A percentile compares a stretch with the other conserved stretches of the same genome.
These are phyloP conservation scores for Annulohypoxylon maeteangense DNA, from an alignment of 495 filamentous ascomycete species.

Conservation along the genomic window DNA sequence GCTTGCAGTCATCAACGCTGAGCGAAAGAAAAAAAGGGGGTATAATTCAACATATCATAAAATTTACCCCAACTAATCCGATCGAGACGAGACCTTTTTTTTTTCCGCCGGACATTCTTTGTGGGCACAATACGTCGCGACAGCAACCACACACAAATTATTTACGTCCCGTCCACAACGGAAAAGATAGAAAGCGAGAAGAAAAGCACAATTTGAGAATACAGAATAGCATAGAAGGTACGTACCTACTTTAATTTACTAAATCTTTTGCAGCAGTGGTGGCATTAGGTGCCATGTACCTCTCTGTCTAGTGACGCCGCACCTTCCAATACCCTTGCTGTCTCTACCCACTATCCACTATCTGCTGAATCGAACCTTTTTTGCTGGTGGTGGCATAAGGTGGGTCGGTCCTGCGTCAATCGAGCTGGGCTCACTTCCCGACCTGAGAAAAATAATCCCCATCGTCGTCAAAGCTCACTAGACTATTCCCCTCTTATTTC, in stretches of 20 bases:
- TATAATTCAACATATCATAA: constrained; percentile 36
- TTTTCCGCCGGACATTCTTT: constrained; percentile 31
- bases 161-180: constrained; percentile 5
- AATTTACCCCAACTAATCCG: constrained; percentile 47
- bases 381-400: constrained; percentile 21
- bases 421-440: constrained; percentile 24
- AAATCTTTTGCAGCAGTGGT: background rate
- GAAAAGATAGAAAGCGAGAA: background rate
- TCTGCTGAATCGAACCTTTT: constrained; percentile 14
- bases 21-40: constrained; percentile 33
- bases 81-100: constrained; percentile 23
- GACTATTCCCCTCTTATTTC: constrained; percentile 8
- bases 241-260: constrained; percentile 11
- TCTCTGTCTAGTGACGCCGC: background rate
- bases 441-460: constrained; percentile 41
- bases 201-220: background rate
- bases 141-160: constrained; percentile 25
- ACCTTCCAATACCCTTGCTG: background rate
- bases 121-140: constrained; percentile 35
- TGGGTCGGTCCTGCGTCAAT: constrained; percentile 27
- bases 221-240: background rate
- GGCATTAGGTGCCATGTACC: background rate
- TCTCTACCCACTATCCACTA: background rate
- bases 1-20: constrained; percentile 14
- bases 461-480: constrained; percentile 30